Evolutionary conservation across 352 stramenopile species (phyloP), one percentile per base, ranked within the genome.

Genomic region (Halophytophthora polymorphica): DNA sequence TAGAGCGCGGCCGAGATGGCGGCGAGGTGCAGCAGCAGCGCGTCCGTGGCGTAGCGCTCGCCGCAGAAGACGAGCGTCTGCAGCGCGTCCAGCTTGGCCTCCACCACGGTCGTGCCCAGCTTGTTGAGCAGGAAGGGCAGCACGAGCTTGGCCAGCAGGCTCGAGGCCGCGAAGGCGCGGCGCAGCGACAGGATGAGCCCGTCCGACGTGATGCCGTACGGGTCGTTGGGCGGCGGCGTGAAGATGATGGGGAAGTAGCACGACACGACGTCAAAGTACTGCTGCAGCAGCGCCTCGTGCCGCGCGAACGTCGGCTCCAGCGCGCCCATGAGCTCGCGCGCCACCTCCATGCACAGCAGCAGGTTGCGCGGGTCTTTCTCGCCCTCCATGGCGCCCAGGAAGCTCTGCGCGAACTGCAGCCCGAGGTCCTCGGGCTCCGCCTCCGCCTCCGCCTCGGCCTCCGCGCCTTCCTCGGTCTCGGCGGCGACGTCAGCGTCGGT

Each of bases 241-340:
- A 96, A 96, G 53, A 90, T 96, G 51, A 96, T 96, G 4, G 88
- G 88, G 41, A 96, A 96, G 58, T 96, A 96, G 68, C 86, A 96
- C 28, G 86, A 93, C 18, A 88, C 83, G n/a, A 92, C 66, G 45
- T 96, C 83, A 45, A 96, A 96, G 53, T 95, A 91, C 45, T 91
- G 81, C 64, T 91, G 69, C 54, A 89, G 61, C 28, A 90, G 52
- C 18, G 67, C 64, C n/a, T 87, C 84, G 37, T 80, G 72, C 38
- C 61, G 61, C 12, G 75, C 77, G 50, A 94, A 93, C 46, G 88
- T 72, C 1, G 52, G 43, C 45, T 74, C 69, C 19, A 94, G 68
- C 42, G 73, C 71, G 48, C 53, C 49, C 60, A 93, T 63, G 22
- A 93, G 57, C 42, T 77, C 69, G 14, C 69, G 66, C 15, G 83